phyloP scores from a whole-genome alignment of 169 alveolate genomes.

The Cryptosporidium ubiquitum region DNA sequence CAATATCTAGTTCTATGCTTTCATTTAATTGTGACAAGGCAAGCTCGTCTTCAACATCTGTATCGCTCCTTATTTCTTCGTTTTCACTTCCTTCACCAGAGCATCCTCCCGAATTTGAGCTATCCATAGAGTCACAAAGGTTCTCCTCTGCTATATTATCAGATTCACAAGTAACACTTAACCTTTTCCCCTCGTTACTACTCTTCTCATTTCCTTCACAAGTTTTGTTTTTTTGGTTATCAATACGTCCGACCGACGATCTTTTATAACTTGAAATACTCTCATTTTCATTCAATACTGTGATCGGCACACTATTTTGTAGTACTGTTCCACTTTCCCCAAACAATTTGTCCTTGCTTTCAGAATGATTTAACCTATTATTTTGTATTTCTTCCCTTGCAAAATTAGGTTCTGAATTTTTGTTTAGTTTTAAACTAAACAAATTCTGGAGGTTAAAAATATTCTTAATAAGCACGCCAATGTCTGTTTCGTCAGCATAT shows the following conservation, averaged over 20 bases:
- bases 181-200: not conserved
- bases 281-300: constrained; percentile 31
- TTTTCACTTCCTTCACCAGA: constrained; percentile 11
- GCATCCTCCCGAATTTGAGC: constrained; percentile 4
- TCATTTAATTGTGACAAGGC: constrained; percentile 34
- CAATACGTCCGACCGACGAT: not conserved
- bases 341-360: not conserved
- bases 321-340: not conserved
- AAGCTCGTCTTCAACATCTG: constrained; percentile 37
- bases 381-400: not conserved
- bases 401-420: not conserved
- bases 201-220: not conserved
- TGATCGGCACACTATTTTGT: constrained; percentile 21
- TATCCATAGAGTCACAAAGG: not conserved
- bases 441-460: constrained; percentile 18
- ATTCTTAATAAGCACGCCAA: constrained; percentile 41
- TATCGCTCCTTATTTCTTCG: not conserved
- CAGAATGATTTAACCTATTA: not conserved
- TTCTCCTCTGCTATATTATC: not conserved
- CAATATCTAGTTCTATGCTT: constrained; percentile 41
- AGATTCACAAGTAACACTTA: not conserved
- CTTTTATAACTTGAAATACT: constrained; percentile 35
- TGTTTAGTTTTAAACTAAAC: constrained; percentile 6
- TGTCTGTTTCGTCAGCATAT: constrained; percentile 66
- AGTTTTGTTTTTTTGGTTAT: not conserved